Conservation (phyloP, 2,329 filamentous ascomycete species). For the Monosporascus sp. region DNA sequence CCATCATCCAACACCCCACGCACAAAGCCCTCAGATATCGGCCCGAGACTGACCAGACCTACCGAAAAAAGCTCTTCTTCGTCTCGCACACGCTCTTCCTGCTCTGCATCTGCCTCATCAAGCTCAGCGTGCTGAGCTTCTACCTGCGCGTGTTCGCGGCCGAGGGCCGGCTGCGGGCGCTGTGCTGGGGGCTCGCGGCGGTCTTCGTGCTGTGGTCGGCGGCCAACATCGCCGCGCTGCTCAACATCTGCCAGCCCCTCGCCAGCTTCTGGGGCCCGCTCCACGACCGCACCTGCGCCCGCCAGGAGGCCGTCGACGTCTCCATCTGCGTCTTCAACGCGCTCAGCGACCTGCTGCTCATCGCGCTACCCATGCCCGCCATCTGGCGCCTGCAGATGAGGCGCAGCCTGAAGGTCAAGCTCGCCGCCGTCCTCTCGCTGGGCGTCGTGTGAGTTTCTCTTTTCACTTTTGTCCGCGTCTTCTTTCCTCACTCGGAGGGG, state of each 20-base stretch:
- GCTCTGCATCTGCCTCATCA: constrained; percentile 25
- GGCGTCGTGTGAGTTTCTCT: constrained; percentile 34
- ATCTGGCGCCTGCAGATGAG: constrained; percentile 41
- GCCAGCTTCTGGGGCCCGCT: constrained; percentile 14
- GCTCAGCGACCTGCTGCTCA: constrained; percentile 39
- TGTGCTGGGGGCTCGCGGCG: constrained; percentile 8
- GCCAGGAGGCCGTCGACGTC: constrained; percentile 27
- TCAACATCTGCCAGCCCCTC: constrained; percentile 10
- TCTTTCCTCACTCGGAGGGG: not conserved
- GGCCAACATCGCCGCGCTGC: constrained; percentile 8
- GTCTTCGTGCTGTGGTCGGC: constrained; percentile 20
- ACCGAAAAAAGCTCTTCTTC: constrained; percentile 22
- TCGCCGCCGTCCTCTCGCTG: constrained; percentile 38
- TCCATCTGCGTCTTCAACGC: constrained; percentile 35
- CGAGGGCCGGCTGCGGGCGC: constrained; percentile 2
- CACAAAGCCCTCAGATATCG: no score
- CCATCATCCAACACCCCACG: no score
- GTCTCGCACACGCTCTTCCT: constrained; percentile 28
- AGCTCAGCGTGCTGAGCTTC: constrained; percentile 30
- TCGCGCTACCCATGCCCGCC: constrained; percentile 42
- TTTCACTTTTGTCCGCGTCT: not conserved
- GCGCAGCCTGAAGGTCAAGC: constrained; percentile 32
- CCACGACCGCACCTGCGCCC: constrained; percentile 21
- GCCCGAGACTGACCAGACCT: not conserved
- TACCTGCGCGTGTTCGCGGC: constrained; percentile 28